phyloP scores from a whole-genome alignment of 768 basidiomycete species.

The Boletellus emodensis region DNA sequence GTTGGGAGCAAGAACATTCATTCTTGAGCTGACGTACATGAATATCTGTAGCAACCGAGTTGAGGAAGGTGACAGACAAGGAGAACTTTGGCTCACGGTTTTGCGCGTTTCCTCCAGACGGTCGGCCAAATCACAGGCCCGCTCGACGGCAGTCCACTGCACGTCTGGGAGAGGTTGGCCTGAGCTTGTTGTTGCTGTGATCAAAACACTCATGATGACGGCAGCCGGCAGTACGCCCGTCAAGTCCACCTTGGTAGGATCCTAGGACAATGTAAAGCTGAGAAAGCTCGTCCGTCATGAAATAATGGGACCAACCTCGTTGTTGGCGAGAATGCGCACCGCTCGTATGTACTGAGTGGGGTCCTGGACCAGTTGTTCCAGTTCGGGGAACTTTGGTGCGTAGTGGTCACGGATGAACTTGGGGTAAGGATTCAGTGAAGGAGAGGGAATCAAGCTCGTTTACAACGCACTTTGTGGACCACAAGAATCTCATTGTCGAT shows the following conservation, averaged over 20 bases:
- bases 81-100: conserved; percentile 46
- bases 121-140: conserved; percentile 87
- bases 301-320: conserved; percentile 46
- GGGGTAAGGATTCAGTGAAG: conserved; percentile 6
- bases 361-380: conserved; percentile 92
- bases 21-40: conserved; percentile 98
- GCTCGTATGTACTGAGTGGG: conserved; percentile 90
- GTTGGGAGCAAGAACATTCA: conserved; percentile 98
- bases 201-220: conserved; percentile 91
- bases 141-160: conserved; percentile 78
- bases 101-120: conserved; percentile 85
- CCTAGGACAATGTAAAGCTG: conserved; percentile 40
- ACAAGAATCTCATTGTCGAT: conserved; percentile 97
- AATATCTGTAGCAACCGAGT: conserved; percentile 64
- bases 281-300: neutral
- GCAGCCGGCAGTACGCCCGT: conserved; percentile 79
- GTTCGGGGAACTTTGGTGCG: conserved; percentile 89
- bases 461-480: conserved; percentile 77
- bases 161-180: conserved; percentile 66
- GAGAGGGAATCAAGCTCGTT: conserved; percentile 1
- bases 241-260: conserved; percentile 83
- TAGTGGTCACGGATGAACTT: conserved; percentile 99
- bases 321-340: conserved; percentile 83
- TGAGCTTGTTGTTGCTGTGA: conserved; percentile 89
- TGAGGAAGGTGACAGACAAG: conserved; percentile 1